Percentiles rank a stretch among this genome's conserved stretches.
These are phyloP conservation scores for Closterium sp. DNA, from an alignment of 139 green algal species.

Conservation along the genomic window DNA sequence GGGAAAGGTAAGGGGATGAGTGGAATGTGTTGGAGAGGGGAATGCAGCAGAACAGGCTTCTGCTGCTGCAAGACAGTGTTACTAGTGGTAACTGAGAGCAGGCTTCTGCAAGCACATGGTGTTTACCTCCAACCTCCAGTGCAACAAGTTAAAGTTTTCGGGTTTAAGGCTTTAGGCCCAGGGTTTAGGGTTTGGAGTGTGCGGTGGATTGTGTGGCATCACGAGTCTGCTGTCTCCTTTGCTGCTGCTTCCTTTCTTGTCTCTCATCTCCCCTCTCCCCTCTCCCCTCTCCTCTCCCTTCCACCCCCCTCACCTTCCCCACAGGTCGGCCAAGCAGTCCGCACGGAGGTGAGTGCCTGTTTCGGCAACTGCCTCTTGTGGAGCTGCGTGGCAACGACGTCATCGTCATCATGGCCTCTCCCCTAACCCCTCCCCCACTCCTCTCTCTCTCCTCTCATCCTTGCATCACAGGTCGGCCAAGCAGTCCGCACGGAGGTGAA, in stretches of 20 bases:
- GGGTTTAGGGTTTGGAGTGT: background rate
- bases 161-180: background rate
- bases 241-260: background rate
- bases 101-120: no score
- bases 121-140: no score
- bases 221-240: background rate
- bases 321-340: constrained; percentile 33
- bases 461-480: constrained; percentile 24
- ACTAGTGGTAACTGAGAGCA: no score
- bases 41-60: no score
- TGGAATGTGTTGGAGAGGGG: background rate
- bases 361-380: constrained; percentile 31
- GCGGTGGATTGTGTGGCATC: no score
- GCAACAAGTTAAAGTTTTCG: no score
- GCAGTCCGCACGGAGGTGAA: constrained; percentile 20
- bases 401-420: constrained; percentile 43
- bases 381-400: constrained; percentile 49
- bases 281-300: background rate
- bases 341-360: constrained; percentile 6
- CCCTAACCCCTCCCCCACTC: background rate
- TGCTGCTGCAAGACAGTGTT: no score
- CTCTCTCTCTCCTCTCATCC: background rate
- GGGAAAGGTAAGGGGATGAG: no score
- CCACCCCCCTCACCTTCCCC: background rate
- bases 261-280: no score